These are phyloP conservation scores for Pleurotus tuber-regium DNA, from an alignment of 768 basidiomycete species.

Conservation along the genomic window DNA sequence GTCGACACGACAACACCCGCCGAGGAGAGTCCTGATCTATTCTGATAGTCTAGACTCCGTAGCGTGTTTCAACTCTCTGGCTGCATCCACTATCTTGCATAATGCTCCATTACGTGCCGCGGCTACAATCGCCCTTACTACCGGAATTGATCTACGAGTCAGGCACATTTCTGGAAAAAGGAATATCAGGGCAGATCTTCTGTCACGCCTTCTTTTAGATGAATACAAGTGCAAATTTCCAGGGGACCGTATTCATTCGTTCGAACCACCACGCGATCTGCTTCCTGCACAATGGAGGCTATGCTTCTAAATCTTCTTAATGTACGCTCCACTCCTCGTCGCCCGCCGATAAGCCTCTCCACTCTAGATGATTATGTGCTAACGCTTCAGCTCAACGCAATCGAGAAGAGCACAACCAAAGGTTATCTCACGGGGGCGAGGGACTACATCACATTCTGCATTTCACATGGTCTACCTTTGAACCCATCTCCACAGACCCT, in stretches of 20 bases:
- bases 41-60: conserved; percentile 21
- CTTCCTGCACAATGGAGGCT: conserved; percentile 16
- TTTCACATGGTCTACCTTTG: conserved; percentile 22
- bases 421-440: conserved; percentile 20
- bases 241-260: conserved; percentile 17
- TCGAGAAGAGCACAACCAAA: conserved; percentile 15
- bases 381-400: conserved; percentile 19
- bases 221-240: conserved; percentile 15
- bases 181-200: conserved; percentile 15
- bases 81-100: conserved; percentile 2
- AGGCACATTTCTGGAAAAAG: conserved; percentile 16
- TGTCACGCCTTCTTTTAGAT: conserved; percentile 15
- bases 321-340: background rate
- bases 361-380: conserved; percentile 16
- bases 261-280: conserved; percentile 16
- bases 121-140: conserved; percentile 13
- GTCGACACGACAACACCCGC: conserved; percentile 14
- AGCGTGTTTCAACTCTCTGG: conserved; percentile 14
- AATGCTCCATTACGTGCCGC: conserved; percentile 13
- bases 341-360: background rate
- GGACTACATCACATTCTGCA: conserved; percentile 26
- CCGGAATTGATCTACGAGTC: conserved; percentile 17
- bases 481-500: conserved; percentile 33
- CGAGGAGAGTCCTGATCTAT: conserved; percentile 14
- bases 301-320: background rate